Conservation (phyloP, 2,329 filamentous ascomycete species). For the Ceratocystis albifundus region DNA sequence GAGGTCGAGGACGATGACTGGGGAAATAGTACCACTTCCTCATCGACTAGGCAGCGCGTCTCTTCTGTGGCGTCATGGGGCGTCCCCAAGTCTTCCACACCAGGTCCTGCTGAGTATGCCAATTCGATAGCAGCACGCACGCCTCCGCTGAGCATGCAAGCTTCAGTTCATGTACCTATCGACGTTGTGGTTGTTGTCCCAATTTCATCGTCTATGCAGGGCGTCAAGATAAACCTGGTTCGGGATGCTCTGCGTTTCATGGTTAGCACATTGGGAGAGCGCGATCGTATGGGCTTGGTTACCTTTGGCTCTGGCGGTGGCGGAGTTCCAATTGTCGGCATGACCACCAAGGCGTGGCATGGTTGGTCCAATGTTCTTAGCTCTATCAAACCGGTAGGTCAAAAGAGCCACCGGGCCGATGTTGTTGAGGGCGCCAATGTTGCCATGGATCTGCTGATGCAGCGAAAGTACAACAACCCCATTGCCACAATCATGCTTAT, state of each 20-base stretch:
- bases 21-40: slow-evolving; percentile 31
- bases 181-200: slow-evolving; percentile 95
- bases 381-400: slow-evolving; percentile 83
- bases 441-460: slow-evolving; percentile 97
- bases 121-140: slow-evolving; percentile 44
- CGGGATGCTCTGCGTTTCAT: slow-evolving; percentile 87
- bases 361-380: slow-evolving; percentile 80
- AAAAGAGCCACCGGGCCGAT: slow-evolving; percentile 92
- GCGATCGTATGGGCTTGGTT: slow-evolving; percentile 92
- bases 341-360: slow-evolving; percentile 90
- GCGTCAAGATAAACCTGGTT: slow-evolving; percentile 92
- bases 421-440: slow-evolving; percentile 96
- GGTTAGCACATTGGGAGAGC: slow-evolving; percentile 76
- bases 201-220: slow-evolving; percentile 97
- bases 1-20: slow-evolving; percentile 84
- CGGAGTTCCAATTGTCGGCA: slow-evolving; percentile 88
- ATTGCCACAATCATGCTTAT: slow-evolving; percentile 93
- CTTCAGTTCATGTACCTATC: slow-evolving; percentile 72
- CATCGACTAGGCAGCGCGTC: slow-evolving; percentile 49
- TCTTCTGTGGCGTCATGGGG: slow-evolving; percentile 81
- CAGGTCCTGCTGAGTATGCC: slow-evolving; percentile 86
- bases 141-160: slow-evolving; percentile 31
- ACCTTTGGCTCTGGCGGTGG: slow-evolving; percentile 93
- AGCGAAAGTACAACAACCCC: slow-evolving; percentile 88
- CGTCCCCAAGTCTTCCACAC: slow-evolving; percentile 68